Base-by-base conservation (phyloP, 352 stramenopile genomes). In the Pythium scleroteichum region DNA sequence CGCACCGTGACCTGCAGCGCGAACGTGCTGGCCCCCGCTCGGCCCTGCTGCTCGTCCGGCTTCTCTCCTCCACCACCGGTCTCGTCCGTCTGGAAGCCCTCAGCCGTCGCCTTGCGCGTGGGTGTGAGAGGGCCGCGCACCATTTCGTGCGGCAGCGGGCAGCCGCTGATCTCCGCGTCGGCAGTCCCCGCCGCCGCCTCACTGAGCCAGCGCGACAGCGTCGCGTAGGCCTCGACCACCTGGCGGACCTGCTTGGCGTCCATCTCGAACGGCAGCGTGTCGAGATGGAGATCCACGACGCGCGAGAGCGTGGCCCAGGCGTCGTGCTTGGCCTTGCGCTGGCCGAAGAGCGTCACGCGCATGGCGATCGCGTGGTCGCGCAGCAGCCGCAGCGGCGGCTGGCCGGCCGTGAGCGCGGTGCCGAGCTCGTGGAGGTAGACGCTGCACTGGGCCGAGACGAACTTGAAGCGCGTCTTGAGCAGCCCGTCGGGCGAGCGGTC, bases 401-500 rank as follows among this genome's bases (percentile, higher is more conserved):
- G 22, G 9, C 17, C 23, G 17, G 14, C 27, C 6, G 53, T 19
- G n/a, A 9, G 7, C 13, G 19, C 38, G 17, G n/a, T 42, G 8
- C 61, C 58, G 12, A 68, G 56, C 8, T 64, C 59, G 12, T 71
- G 66, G 22, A 85, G 42, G 20, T 62, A 68, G 33, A 83, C 42
- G 48, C 69, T 88, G 50, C 78, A 76, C 23, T 71, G 46, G 16
- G 76, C 85, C 5, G 80, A 90, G 12, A 88, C 55, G 19, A 79
- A 80, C 51, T 83, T 84, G 69, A 88, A 88, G 1, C 76, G 70
- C 19, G 80, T 90, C 62, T 83, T 79, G n/a, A 88, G 68, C 42
- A 85, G 56, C 3, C 75, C 69, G 17, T 90, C 78, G 0, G 80
- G 80, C 1, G 80, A 88, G 12, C 76, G 77, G 16, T 88, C 78